Conservation (phyloP, 2,329 filamentous ascomycete genomes). For the Coniochaeta sp. region DNA sequence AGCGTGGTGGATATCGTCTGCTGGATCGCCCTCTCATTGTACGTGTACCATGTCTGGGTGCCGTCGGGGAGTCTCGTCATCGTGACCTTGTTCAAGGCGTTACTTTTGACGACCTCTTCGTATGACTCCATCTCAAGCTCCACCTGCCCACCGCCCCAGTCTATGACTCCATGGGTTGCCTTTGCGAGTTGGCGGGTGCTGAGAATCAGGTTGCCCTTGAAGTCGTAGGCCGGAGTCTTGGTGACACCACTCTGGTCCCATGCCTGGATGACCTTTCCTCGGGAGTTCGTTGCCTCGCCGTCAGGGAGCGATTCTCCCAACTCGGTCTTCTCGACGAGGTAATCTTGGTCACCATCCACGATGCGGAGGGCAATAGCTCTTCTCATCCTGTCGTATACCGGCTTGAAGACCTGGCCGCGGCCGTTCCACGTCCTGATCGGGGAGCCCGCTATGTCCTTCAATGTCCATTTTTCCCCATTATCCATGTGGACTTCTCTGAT, state of each 20-base stretch:
- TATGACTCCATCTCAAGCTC: neutral
- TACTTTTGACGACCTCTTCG: neutral
- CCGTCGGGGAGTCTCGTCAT: neutral
- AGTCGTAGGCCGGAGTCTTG: neutral
- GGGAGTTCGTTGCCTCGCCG: neutral
- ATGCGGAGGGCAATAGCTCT: too few species aligned
- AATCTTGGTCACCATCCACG: neutral
- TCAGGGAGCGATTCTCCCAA: neutral
- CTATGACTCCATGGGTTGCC: neutral
- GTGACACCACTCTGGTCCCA: neutral
- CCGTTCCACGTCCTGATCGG: neutral
- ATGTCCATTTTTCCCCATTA: slow-evolving; percentile 3
- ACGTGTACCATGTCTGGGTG: neutral
- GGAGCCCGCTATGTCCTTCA: slow-evolving; percentile 4
- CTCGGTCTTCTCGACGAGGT: neutral
- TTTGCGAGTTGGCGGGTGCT: neutral
- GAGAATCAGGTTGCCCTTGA: neutral
- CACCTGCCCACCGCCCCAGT: neutral
- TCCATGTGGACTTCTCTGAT: neutral
- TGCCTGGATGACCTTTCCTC: neutral
- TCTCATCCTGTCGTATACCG: neutral
- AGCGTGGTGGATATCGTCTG: neutral
- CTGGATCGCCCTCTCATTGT: neutral
- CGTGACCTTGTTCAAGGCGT: neutral
- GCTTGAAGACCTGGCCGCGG: neutral